Conservation (phyloP, 164 flowering plant genomes). For the Vitis rupestris region DNA sequence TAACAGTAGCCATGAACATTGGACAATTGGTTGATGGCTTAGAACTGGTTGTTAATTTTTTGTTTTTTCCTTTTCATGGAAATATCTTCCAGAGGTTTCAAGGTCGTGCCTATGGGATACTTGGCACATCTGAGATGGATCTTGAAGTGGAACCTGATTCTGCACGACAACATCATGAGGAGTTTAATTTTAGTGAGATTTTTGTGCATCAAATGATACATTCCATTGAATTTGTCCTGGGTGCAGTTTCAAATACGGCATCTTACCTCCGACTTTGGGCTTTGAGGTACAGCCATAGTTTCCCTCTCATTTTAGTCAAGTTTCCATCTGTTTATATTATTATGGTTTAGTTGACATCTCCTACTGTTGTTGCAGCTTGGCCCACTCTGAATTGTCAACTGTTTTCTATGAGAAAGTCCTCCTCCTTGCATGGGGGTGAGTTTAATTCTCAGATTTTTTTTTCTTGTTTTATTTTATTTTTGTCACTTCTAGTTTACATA, state of each 20-base stretch:
- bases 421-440: conserved; percentile 90
- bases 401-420: conserved; percentile 94
- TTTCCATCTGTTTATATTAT: not conserved
- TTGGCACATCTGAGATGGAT: conserved; percentile 78
- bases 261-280: conserved; percentile 98
- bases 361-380: conserved; percentile 59
- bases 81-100: conserved; percentile 67
- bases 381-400: conserved; percentile 92
- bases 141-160: conserved; percentile 82
- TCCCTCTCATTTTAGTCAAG: conserved; percentile 1
- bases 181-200: conserved; percentile 85
- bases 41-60: conserved; percentile 1
- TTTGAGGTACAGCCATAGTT: conserved; percentile 49
- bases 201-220: conserved; percentile 98
- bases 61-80: not conserved
- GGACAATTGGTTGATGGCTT: no score
- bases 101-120: conserved; percentile 87
- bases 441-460: not conserved
- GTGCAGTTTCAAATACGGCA: conserved; percentile 96
- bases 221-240: conserved; percentile 87
- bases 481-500: not conserved
- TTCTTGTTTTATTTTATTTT: not conserved
- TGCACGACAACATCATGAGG: conserved; percentile 72
- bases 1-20: no score
- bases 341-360: conserved; percentile 7